phyloP scores from a whole-genome alignment of 2,329 filamentous ascomycete genomes.

The Lizonia empirigonia region DNA sequence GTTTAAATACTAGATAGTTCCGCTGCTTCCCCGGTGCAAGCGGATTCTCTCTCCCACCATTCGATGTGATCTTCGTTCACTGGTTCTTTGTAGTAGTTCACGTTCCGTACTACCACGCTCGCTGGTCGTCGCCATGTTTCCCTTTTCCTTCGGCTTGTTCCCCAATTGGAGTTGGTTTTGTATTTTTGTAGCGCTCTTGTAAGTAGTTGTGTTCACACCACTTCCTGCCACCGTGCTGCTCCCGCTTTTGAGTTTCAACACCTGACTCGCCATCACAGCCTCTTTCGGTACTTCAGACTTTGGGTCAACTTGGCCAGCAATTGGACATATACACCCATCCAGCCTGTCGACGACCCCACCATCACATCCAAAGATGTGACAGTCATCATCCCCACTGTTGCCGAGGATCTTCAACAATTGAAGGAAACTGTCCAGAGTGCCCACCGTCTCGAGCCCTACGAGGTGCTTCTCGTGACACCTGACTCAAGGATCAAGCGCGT shows the following conservation, averaged over 20 bases:
- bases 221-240: constrained; percentile 12
- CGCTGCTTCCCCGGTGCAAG: constrained; percentile 46
- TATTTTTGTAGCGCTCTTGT: constrained; percentile 46
- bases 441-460: constrained; percentile 69
- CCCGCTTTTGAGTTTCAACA: neutral
- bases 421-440: constrained; percentile 80
- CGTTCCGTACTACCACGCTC: constrained; percentile 45
- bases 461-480: constrained; percentile 86
- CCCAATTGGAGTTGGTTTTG: constrained; percentile 50
- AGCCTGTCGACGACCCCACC: constrained; percentile 78
- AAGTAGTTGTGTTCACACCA: constrained; percentile 23
- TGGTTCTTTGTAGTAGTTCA: constrained; percentile 41
- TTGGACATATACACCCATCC: constrained; percentile 84
- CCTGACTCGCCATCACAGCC: constrained; percentile 58
- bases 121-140: constrained; percentile 48
- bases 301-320: constrained; percentile 79
- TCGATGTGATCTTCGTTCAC: constrained; percentile 49
- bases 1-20: constrained; percentile 50
- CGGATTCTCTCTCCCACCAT: constrained; percentile 47
- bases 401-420: constrained; percentile 83
- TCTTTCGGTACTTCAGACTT: constrained; percentile 86
- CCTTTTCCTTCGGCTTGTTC: constrained; percentile 44
- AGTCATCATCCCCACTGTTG: constrained; percentile 91
- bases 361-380: constrained; percentile 85
- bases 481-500: constrained; percentile 75